These are phyloP conservation scores for Trametes coccinea DNA, from an alignment of 768 basidiomycete genomes.

Conservation along the genomic window DNA sequence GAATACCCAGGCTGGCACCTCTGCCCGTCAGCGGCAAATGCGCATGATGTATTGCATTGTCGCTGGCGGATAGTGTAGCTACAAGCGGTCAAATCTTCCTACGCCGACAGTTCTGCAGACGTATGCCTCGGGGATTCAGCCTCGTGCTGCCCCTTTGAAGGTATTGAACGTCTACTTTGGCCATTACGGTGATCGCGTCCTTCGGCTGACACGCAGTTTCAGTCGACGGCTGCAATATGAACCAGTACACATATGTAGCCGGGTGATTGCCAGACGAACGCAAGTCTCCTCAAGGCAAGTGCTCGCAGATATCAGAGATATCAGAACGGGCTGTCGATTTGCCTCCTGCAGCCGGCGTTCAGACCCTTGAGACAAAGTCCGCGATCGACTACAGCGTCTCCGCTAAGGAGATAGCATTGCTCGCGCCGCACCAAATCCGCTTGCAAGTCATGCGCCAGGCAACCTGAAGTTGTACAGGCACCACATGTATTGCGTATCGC, in stretches of 20 bases:
- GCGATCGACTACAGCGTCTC: neutral
- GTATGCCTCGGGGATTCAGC: neutral
- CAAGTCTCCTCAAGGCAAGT: too few species aligned
- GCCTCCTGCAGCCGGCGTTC: neutral
- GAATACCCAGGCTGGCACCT: neutral
- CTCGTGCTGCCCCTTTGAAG: too few species aligned
- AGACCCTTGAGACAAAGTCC: neutral
- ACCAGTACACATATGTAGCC: too few species aligned
- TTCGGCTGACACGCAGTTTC: too few species aligned
- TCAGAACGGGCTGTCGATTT: neutral
- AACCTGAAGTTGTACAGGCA: neutral
- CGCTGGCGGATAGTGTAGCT: constrained; percentile 3
- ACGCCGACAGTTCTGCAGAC: neutral
- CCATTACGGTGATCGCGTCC: too few species aligned
- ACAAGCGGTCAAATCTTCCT: too few species aligned
- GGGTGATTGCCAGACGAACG: too few species aligned
- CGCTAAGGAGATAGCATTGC: neutral
- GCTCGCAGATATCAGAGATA: neutral
- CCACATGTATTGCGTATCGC: neutral
- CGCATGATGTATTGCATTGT: neutral
- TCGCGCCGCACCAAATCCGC: neutral
- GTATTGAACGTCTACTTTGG: too few species aligned
- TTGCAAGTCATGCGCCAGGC: constrained; percentile 10
- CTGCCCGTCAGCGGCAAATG: neutral
- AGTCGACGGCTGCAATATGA: too few species aligned